A percentile compares a stretch with the other conserved stretches of the same genome.
Conservation (phyloP, 2,329 filamentous ascomycete genomes). For the Acrocalymma vagum region DNA sequence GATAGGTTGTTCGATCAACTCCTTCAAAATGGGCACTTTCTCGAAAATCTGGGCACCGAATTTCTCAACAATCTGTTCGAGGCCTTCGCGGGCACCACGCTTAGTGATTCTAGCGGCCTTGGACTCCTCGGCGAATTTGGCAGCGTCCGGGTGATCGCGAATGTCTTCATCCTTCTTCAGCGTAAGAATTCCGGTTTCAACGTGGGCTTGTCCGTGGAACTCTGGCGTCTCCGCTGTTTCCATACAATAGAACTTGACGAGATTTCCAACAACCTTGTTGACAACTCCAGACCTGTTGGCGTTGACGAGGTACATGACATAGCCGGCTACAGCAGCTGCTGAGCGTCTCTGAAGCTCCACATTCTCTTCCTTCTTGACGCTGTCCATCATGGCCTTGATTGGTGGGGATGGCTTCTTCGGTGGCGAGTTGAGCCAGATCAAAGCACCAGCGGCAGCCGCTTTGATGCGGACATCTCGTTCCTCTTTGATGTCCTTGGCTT, state of each 20-base stretch:
- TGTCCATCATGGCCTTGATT: slow-evolving; percentile 99
- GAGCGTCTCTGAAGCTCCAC: slow-evolving; percentile 86
- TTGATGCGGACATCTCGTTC: slow-evolving; percentile 85
- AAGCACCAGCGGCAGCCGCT: slow-evolving; percentile 84
- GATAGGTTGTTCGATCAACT: slow-evolving; percentile 84
- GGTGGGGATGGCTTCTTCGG: slow-evolving; percentile 93
- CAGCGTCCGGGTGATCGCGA: slow-evolving; percentile 89
- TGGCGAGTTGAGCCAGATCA: slow-evolving; percentile 85
- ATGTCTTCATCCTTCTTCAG: slow-evolving; percentile 97
- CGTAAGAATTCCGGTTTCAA: slow-evolving; percentile 85
- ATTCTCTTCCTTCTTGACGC: slow-evolving; percentile 94
- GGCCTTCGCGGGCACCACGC: slow-evolving; percentile 90
- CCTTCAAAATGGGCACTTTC: slow-evolving; percentile 83
- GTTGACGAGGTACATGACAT: slow-evolving; percentile 86
- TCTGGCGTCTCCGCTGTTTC: slow-evolving; percentile 98
- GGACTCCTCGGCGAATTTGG: slow-evolving; percentile 87
- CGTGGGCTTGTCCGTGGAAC: slow-evolving; percentile 81
- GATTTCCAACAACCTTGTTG: slow-evolving; percentile 93
- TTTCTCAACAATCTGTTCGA: slow-evolving; percentile 83
- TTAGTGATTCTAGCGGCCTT: slow-evolving; percentile 89
- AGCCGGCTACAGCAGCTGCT: slow-evolving; percentile 80
- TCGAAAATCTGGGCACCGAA: slow-evolving; percentile 82
- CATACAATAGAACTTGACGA: slow-evolving; percentile 97
- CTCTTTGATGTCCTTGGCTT: slow-evolving; percentile 81
- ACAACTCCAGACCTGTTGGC: slow-evolving; percentile 83